Percentiles rank a stretch among this genome's conserved stretches.
phyloP scores from a whole-genome alignment of 1,284 basidiomycete genomes.

The Phylloboletellus chloephorus region DNA sequence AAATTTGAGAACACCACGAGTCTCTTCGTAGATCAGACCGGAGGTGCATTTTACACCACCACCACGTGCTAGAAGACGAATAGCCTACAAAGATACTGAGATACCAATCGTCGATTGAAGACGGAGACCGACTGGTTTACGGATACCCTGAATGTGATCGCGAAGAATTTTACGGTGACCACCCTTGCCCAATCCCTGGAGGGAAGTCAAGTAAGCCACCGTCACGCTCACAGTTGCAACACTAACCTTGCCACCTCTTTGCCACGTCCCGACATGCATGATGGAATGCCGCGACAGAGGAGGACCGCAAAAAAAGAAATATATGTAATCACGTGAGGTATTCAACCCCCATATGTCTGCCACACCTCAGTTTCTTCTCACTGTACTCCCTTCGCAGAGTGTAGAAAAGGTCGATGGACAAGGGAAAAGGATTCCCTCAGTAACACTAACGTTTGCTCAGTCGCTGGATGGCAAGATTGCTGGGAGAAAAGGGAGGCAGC shows the following conservation, averaged over 20 bases:
- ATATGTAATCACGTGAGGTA: constrained; percentile 10
- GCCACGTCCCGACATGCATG: constrained; percentile 43
- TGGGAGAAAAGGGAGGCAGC: constrained; percentile 65
- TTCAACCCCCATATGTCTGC: constrained; percentile 16
- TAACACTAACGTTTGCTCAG: constrained; percentile 94
- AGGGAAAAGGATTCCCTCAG: constrained; percentile 36
- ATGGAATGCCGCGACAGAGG: constrained; percentile 7
- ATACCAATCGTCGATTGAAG: not conserved
- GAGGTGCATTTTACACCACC: constrained; percentile 84
- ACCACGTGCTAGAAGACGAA: constrained; percentile 81
- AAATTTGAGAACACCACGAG: constrained; percentile 81
- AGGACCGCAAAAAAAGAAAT: constrained; percentile 13
- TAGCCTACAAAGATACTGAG: constrained; percentile 42
- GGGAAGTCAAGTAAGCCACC: not conserved
- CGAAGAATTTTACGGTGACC: constrained; percentile 69
- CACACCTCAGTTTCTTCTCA: constrained; percentile 25
- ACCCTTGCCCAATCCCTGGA: constrained; percentile 58
- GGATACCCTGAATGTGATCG: constrained; percentile 73
- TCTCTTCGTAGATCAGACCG: constrained; percentile 78
- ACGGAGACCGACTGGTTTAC: constrained; percentile 37
- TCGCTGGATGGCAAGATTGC: constrained; percentile 93
- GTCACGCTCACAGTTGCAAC: not conserved
- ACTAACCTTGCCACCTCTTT: constrained; percentile 40
- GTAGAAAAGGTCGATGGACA: constrained; percentile 17
- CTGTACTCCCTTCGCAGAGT: constrained; percentile 21